Evolutionary conservation across 1,284 basidiomycete genomes (phyloP), one percentile per base, ranked within the genome.

Genomic region (Cutaneotrichosporon dermatis): DNA sequence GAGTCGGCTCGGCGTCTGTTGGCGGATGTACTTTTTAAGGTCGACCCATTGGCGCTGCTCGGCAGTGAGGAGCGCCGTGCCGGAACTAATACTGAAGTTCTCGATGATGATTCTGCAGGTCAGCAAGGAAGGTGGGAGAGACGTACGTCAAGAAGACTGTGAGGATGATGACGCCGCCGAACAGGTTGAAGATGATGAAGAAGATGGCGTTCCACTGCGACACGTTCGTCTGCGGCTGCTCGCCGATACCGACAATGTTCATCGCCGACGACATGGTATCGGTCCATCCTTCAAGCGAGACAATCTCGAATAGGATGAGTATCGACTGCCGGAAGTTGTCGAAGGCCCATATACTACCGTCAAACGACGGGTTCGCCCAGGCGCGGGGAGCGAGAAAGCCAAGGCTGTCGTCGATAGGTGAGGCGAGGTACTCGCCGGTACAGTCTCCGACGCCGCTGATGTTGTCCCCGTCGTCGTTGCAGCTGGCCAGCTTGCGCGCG

Each of bases 41-140:
- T 98, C 92, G 58, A 94, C 89, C 95, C 95, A 99, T 75, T 94
- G 92, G 58, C 89, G 82, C 74, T 98, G 95, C n/a, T 91, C 84
- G 55, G 87, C 85, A 0, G 93, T 98, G 50, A 90, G 80, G 59
- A 89, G 85, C 4, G 88, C 92, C 40, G 84, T 85, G 37, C 92
- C 92, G 6, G 90, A 94, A 70, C 86, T 87, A 16, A 86, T 85
- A 64, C 86, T 87, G 79, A 97, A 97, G 76, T 96, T 96, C 56
- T 89, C 88, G 71, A 98, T 97, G 76, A 97, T 96, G 75, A 97
- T 92, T 80, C 76, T 77, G 62, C 16, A 3, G 15, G 53, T 54
- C 51, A 53, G 51, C 51, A 34, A 12, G 11, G 12, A 34, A 8
- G n/a, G 12, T 16, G 4, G 10, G 12, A 49, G 12, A 33, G n/a